phyloP scores from a whole-genome alignment of 1,139 yeast species.

The Kluyveromyces sp. region DNA sequence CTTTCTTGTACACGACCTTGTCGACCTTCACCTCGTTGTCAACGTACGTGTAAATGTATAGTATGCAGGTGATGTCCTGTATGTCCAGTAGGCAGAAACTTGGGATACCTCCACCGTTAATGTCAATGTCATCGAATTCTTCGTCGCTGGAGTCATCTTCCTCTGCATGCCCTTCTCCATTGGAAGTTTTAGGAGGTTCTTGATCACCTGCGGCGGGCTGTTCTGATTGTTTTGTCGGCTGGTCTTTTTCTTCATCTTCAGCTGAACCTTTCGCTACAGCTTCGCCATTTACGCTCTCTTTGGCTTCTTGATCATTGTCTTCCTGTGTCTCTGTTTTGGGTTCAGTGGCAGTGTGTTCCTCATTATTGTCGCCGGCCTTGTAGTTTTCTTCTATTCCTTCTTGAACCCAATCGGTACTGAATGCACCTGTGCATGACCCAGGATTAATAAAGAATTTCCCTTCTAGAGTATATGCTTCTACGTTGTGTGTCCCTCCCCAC shows the following conservation, averaged over 20 bases:
- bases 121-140: conserved; percentile 29
- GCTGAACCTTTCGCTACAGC: not conserved
- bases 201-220: conserved; percentile 9
- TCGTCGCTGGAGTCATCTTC: conserved; percentile 16
- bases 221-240: conserved; percentile 4
- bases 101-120: conserved; percentile 51
- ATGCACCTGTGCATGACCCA: conserved; percentile 94
- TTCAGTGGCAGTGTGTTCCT: not conserved
- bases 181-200: conserved; percentile 8
- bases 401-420: conserved; percentile 48
- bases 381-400: conserved; percentile 23
- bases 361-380: not conserved
- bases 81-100: conserved; percentile 85
- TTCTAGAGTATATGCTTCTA: conserved; percentile 87
- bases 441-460: conserved; percentile 92
- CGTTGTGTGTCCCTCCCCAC: conserved; percentile 96
- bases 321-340: not conserved
- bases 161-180: conserved; percentile 11
- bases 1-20: conserved; percentile 73
- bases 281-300: not conserved
- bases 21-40: conserved; percentile 88
- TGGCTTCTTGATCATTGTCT: too few relatives aligned
- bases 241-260: not conserved
- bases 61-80: conserved; percentile 66
- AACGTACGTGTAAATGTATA: conserved; percentile 76